These are phyloP conservation scores for Viridothelium virens DNA, from an alignment of 495 filamentous ascomycete species.

Conservation along the genomic window DNA sequence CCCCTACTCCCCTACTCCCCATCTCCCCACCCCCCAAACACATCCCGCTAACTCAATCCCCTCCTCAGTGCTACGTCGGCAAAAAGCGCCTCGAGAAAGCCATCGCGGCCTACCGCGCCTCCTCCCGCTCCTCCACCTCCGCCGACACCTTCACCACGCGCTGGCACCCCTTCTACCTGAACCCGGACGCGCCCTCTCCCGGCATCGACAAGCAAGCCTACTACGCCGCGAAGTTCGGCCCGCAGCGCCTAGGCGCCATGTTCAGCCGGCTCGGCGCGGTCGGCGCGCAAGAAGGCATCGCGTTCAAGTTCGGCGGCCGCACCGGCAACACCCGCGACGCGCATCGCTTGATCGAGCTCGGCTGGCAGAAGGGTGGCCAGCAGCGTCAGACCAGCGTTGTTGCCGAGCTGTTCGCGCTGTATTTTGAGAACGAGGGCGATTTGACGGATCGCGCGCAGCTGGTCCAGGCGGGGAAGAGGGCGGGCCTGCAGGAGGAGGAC, in stretches of 20 bases:
- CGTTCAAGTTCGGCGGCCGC: conserved; percentile 63
- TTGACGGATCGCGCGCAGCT: conserved; percentile 58
- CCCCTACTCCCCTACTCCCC: neutral
- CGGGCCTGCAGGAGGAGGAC: conserved; percentile 51
- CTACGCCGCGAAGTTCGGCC: conserved; percentile 53
- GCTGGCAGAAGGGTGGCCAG: conserved; percentile 43
- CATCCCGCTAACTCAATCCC: neutral
- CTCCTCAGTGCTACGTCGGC: conserved; percentile 65
- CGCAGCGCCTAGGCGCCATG: conserved; percentile 48
- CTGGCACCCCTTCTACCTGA: conserved; percentile 77
- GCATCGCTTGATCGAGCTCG: conserved; percentile 64
- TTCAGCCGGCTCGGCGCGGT: conserved; percentile 46
- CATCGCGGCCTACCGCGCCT: conserved; percentile 47
- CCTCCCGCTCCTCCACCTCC: neutral
- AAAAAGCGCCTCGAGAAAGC: conserved; percentile 60
- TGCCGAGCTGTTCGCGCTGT: conserved; percentile 57
- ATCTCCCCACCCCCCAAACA: neutral
- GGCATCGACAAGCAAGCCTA: conserved; percentile 47
- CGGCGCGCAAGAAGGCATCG: conserved; percentile 58
- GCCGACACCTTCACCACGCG: conserved; percentile 62
- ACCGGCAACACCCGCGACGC: conserved; percentile 68
- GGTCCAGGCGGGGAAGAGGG: conserved; percentile 49
- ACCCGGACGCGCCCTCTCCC: conserved; percentile 47
- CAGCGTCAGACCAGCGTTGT: conserved; percentile 53
- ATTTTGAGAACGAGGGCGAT: conserved; percentile 70